Conservation (phyloP, 176 grass and related monocot species). For the Aegilops umbellulata region DNA sequence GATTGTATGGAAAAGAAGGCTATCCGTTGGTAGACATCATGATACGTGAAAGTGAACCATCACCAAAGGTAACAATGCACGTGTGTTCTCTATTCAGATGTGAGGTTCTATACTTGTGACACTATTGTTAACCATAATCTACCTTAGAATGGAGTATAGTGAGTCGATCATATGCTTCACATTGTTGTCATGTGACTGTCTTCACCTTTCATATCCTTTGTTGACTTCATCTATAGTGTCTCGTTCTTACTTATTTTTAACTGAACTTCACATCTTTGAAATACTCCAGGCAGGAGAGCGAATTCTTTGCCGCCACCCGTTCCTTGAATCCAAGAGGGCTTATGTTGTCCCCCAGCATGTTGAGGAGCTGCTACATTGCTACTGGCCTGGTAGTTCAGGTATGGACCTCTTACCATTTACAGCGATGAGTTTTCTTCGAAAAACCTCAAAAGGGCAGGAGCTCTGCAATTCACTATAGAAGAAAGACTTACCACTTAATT, state of each 20-base stretch:
- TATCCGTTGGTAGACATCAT: conserved; percentile 95
- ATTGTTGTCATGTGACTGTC: not conserved
- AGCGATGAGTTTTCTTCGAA: not conserved
- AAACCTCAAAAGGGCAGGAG: not conserved
- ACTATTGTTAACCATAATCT: conserved; percentile 16
- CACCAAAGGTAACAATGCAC: conserved; percentile 61
- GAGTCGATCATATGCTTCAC: conserved; percentile 2
- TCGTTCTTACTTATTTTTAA: not conserved
- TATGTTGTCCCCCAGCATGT: conserved; percentile 87
- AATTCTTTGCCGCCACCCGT: conserved; percentile 89
- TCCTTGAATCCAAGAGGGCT: conserved; percentile 96
- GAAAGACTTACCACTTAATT: not conserved
- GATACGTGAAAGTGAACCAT: conserved; percentile 78
- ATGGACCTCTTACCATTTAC: conserved; percentile 25
- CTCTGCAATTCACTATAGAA: not conserved
- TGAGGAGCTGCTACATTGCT: conserved; percentile 91
- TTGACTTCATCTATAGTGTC: not conserved
- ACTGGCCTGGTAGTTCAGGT: conserved; percentile 85
- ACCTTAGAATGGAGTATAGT: not conserved
- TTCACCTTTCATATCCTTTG: not conserved
- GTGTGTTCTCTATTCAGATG: conserved; percentile 11
- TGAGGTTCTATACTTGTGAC: not conserved
- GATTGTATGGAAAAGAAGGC: conserved; percentile 92
- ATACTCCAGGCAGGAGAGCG: conserved; percentile 76
- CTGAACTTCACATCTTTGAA: conserved; percentile 24